Percentiles rank a stretch among this genome's conserved stretches.
phyloP scores from a whole-genome alignment of 495 filamentous ascomycete genomes.

The Glutinoglossum americanum region DNA sequence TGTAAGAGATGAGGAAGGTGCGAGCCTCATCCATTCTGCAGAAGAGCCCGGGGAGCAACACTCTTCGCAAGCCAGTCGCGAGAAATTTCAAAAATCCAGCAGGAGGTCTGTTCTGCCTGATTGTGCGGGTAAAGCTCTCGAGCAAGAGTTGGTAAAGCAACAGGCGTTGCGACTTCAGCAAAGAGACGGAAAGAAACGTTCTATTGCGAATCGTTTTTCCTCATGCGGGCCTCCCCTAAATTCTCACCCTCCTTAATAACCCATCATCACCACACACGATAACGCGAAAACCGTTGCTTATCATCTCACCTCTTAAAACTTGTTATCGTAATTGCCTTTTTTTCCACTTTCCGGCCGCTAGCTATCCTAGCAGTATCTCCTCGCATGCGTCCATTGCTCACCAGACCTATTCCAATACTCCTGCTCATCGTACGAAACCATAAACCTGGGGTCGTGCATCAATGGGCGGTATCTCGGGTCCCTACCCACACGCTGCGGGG shows the following conservation, averaged over 20 bases:
- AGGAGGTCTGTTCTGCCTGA: neutral
- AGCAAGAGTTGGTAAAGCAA: neutral
- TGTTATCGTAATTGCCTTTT: neutral
- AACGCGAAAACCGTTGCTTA: too few relatives aligned
- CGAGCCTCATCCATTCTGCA: neutral
- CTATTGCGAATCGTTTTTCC: neutral
- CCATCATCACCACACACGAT: too few relatives aligned
- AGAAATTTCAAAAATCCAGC: neutral
- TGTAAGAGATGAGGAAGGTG: neutral
- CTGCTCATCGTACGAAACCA: neutral
- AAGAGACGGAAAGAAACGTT: neutral
- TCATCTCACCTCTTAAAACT: neutral
- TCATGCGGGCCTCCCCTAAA: neutral
- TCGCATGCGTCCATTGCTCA: neutral
- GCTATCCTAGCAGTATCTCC: neutral
- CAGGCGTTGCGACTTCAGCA: neutral
- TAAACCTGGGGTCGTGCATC: neutral
- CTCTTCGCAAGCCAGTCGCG: neutral
- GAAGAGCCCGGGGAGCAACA: neutral
- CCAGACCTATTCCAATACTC: neutral
- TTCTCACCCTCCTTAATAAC: neutral
- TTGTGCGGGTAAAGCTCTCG: neutral
- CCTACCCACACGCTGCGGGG: slow-evolving; percentile 10
- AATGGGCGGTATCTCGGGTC: slow-evolving; percentile 10
- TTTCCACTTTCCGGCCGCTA: neutral